phyloP scores from a whole-genome alignment of 148 eudicot species.

The Rhododendron griersonianum region DNA sequence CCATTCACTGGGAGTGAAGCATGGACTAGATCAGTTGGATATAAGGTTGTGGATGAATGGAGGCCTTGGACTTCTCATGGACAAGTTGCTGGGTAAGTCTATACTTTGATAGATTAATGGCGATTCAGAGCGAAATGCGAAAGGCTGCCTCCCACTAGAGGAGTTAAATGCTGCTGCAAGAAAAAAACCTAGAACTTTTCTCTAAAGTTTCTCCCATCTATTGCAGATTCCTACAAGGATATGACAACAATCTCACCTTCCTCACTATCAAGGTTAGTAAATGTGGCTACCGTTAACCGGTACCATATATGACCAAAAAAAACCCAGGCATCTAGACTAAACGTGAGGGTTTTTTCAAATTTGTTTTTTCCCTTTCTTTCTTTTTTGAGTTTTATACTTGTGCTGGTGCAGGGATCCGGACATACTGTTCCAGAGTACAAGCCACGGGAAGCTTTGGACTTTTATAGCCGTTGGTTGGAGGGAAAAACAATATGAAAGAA shows the following conservation, averaged over 20 bases:
- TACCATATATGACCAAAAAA: neutral
- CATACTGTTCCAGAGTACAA: conserved; percentile 89
- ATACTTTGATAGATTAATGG: neutral
- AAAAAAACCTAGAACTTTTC: neutral
- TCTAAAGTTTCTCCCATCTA: conserved; percentile 12
- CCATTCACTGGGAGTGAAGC: conserved; percentile 93
- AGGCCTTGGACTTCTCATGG: conserved; percentile 66
- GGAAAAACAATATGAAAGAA: conserved; percentile 39
- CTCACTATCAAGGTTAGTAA: conserved; percentile 76
- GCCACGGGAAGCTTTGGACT: conserved; percentile 59
- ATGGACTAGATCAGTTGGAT: conserved; percentile 92
- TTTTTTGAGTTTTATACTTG: neutral
- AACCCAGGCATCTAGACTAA: neutral
- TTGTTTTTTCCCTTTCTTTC: neutral
- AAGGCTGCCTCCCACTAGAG: neutral
- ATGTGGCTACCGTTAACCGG: neutral
- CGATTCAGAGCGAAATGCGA: neutral
- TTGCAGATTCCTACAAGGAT: conserved; percentile 74
- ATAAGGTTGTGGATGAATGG: conserved; percentile 75
- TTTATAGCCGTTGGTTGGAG: conserved; percentile 52
- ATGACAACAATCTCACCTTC: conserved; percentile 76
- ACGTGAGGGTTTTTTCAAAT: neutral
- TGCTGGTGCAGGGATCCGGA: conserved; percentile 60
- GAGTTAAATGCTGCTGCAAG: neutral
- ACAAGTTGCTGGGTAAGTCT: conserved; percentile 81